Evolutionary conservation across 2,329 filamentous ascomycete genomes (phyloP).

Genomic region (Botrytis porri): DNA sequence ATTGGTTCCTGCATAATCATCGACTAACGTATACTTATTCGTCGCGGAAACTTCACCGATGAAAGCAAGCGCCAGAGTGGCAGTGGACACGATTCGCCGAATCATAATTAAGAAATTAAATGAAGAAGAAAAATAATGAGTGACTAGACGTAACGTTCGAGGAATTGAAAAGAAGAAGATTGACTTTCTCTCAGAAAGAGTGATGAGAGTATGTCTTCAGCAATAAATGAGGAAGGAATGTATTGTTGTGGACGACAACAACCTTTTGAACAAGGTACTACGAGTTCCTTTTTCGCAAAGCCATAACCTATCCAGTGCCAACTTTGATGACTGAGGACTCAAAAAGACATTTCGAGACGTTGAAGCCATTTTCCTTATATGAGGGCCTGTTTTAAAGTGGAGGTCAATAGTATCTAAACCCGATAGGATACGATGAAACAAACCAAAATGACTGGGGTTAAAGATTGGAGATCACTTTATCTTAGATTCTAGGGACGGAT

Average conservation of each 20-base stretch:
- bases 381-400: constrained; percentile 10
- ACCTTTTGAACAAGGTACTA: constrained; percentile 15
- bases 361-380: not conserved
- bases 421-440: not conserved
- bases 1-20: constrained; percentile 43
- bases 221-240: not conserved
- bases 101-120: constrained; percentile 25
- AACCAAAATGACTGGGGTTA: not conserved
- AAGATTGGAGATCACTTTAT: constrained; percentile 12
- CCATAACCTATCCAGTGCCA: not conserved
- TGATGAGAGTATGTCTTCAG: constrained; percentile 17
- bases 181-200: constrained; percentile 20
- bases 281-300: constrained; percentile 9
- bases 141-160: constrained; percentile 31
- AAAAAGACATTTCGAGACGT: constrained; percentile 9
- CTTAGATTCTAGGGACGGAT: not conserved
- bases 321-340: constrained; percentile 8
- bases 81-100: constrained; percentile 16
- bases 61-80: constrained; percentile 18
- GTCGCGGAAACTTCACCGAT: constrained; percentile 22
- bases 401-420: not conserved
- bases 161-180: constrained; percentile 5
- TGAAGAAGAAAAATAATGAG: constrained; percentile 25
- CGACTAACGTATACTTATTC: constrained; percentile 19
- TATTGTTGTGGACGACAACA: constrained; percentile 14